phyloP scores from a whole-genome alignment of 768 basidiomycete genomes.

The Tricholoma bakamatsutake region DNA sequence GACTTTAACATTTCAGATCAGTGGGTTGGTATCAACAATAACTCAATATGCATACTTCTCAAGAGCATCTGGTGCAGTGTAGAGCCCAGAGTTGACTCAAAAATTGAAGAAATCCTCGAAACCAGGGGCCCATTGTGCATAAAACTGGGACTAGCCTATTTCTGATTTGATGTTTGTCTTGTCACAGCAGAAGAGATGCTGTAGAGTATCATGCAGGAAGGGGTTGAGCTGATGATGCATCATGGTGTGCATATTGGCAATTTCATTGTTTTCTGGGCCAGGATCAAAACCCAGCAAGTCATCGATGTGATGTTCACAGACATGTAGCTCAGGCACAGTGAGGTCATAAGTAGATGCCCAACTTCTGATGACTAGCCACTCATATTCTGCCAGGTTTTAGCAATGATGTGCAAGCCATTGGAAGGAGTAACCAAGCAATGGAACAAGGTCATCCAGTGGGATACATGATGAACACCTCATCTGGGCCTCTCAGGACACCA shows the following conservation, averaged over 20 bases:
- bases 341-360: neutral
- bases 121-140: slow-evolving; percentile 27
- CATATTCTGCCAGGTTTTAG: neutral
- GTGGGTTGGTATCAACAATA: too few species aligned
- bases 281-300: slow-evolving; percentile 15
- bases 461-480: too few species aligned
- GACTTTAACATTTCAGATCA: too few species aligned
- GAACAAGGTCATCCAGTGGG: neutral
- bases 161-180: too few species aligned
- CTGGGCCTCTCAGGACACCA: too few species aligned
- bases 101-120: slow-evolving; percentile 31
- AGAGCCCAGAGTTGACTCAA: slow-evolving; percentile 23
- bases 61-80: slow-evolving; percentile 14
- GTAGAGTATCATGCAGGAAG: slow-evolving; percentile 22
- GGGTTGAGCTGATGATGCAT: slow-evolving; percentile 29
- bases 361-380: neutral
- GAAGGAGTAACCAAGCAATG: neutral
- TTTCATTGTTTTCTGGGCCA: slow-evolving; percentile 25
- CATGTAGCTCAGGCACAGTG: neutral
- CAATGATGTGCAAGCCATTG: neutral
- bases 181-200: slow-evolving; percentile 25
- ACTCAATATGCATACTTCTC: too few species aligned
- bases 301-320: neutral
- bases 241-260: slow-evolving; percentile 32
- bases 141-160: neutral